Percentiles rank a stretch among this genome's conserved stretches.
phyloP scores from a whole-genome alignment of 148 eudicot species.

The Amaranthus hypochondriacus region DNA sequence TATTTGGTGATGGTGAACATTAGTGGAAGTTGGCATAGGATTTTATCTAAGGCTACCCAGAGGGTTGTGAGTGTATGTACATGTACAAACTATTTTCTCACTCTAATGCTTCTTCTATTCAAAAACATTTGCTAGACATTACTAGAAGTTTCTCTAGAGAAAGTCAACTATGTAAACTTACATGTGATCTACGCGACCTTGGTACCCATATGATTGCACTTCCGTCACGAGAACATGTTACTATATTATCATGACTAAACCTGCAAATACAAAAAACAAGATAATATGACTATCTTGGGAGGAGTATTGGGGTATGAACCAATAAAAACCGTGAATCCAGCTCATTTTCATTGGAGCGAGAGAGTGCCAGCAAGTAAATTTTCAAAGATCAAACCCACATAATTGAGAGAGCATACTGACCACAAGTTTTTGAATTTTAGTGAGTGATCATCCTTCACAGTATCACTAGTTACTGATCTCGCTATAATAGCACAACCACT shows the following conservation, averaged over 20 bases:
- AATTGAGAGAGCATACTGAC: slow-evolving; percentile 36
- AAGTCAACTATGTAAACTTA: slow-evolving; percentile 37
- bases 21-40: no score
- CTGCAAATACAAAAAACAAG: slow-evolving; percentile 33
- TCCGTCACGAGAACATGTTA: slow-evolving; percentile 99
- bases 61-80: background rate
- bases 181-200: slow-evolving; percentile 83
- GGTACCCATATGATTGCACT: slow-evolving; percentile 97
- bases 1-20: no score
- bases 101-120: background rate
- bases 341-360: background rate
- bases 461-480: slow-evolving; percentile 50
- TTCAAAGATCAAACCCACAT: slow-evolving; percentile 7
- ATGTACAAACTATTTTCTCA: background rate
- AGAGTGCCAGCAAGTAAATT: slow-evolving; percentile 6
- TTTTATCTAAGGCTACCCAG: background rate
- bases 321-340: background rate
- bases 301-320: background rate
- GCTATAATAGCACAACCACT: slow-evolving; percentile 89
- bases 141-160: background rate
- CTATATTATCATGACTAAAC: slow-evolving; percentile 87
- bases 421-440: slow-evolving; percentile 75
- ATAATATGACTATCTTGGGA: slow-evolving; percentile 4
- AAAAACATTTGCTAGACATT: background rate
- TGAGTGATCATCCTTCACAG: slow-evolving; percentile 52